These are phyloP conservation scores for Casaregolazyma lundiana DNA, from an alignment of 1,139 yeast genomes.

Conservation along the genomic window DNA sequence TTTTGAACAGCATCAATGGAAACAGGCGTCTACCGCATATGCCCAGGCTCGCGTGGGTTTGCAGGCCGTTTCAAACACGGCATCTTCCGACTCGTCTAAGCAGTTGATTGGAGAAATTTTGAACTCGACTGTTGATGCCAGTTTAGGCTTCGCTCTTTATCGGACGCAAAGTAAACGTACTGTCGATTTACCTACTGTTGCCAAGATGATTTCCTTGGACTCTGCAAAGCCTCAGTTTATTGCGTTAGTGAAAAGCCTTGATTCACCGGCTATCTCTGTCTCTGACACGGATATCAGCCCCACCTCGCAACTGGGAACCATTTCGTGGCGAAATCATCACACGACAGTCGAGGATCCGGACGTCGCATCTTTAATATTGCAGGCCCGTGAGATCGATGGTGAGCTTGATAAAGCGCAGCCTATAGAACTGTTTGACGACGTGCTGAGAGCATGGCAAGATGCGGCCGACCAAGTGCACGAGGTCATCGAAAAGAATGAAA, in stretches of 20 bases:
- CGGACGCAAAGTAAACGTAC: constrained; percentile 34
- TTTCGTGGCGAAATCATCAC: constrained; percentile 71
- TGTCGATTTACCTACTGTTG: constrained; percentile 30
- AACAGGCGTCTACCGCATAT: constrained; percentile 46
- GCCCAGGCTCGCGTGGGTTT: constrained; percentile 61
- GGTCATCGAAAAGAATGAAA: constrained; percentile 43
- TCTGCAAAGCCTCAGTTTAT: constrained; percentile 12
- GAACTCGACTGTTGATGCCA: constrained; percentile 63
- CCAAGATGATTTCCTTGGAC: constrained; percentile 24
- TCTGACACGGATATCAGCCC: constrained; percentile 21
- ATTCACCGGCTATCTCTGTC: constrained; percentile 12
- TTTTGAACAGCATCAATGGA: constrained; percentile 58
- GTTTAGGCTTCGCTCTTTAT: constrained; percentile 54
- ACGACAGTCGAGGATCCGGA: constrained; percentile 70
- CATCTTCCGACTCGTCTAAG: constrained; percentile 12
- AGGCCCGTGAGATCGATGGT: constrained; percentile 26
- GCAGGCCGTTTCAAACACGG: constrained; percentile 16
- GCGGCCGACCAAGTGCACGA: constrained; percentile 48
- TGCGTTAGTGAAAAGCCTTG: constrained; percentile 18
- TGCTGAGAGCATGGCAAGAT: constrained; percentile 53
- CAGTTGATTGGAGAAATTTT: constrained; percentile 53
- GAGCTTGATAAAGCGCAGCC: constrained; percentile 18
- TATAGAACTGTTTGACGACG: constrained; percentile 43
- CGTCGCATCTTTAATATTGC: constrained; percentile 52
- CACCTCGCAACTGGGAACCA: constrained; percentile 30